Evolutionary conservation across 805 yeast species (phyloP).

Genomic region (Ogataea siamensis): DNA sequence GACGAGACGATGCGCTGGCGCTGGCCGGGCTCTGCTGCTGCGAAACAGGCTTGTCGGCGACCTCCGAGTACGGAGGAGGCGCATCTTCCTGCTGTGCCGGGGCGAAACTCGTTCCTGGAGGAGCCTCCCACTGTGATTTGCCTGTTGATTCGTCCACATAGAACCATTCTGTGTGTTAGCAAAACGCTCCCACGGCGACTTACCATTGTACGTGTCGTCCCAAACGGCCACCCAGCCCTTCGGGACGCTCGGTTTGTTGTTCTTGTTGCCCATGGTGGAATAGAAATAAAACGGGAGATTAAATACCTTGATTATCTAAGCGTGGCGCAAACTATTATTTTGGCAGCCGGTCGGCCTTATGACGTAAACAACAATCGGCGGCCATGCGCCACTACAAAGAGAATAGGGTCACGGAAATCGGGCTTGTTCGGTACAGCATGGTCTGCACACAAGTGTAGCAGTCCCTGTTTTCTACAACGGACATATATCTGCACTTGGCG

Average conservation of each 20-base stretch:
- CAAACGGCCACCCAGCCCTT: constrained; percentile 68
- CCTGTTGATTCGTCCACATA: constrained; percentile 74
- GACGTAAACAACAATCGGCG: constrained; percentile 1
- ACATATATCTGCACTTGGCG: too few relatives aligned
- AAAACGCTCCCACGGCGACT: constrained; percentile 6
- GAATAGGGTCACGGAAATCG: too few relatives aligned
- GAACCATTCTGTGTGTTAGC: constrained; percentile 48
- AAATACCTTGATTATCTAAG: too few relatives aligned
- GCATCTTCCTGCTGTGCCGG: constrained; percentile 19
- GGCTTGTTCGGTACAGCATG: too few relatives aligned
- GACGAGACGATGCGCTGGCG: constrained; percentile 2
- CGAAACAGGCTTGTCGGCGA: constrained; percentile 4
- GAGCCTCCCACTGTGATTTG: constrained; percentile 90
- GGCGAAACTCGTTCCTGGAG: constrained; percentile 52
- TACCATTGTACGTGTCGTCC: constrained; percentile 57
- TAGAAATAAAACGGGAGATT: background rate
- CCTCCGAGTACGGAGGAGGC: constrained; percentile 37
- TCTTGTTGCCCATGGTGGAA: constrained; percentile 25
- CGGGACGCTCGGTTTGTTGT: constrained; percentile 29
- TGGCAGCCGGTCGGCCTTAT: background rate
- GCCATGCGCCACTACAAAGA: too few relatives aligned
- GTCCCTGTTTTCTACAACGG: too few relatives aligned
- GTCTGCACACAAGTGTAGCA: too few relatives aligned
- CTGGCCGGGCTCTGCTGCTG: constrained; percentile 13
- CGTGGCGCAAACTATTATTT: constrained; percentile 4